phyloP scores from a whole-genome alignment of 768 basidiomycete genomes.

The Lentinula sp. region DNA sequence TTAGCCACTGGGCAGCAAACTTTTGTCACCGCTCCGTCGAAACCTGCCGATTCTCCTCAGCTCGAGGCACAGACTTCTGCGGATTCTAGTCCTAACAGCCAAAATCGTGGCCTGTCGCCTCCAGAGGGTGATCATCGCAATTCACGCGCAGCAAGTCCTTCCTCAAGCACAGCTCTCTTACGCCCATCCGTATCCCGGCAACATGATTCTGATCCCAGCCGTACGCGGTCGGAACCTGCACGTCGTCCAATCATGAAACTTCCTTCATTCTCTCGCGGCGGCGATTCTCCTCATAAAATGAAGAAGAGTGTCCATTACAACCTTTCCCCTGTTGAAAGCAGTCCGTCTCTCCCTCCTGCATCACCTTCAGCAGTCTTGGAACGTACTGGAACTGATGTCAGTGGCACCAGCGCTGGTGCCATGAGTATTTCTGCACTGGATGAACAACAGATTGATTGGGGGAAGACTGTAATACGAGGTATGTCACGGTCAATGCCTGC shows the following conservation, averaged over 20 bases:
- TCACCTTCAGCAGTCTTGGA: conserved; percentile 64
- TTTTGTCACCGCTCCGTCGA: conserved; percentile 19
- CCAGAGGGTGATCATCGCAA: not conserved
- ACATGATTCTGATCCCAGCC: conserved; percentile 2
- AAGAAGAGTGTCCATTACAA: conserved; percentile 35
- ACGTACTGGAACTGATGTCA: conserved; percentile 48
- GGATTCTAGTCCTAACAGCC: not conserved
- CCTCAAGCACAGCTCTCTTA: conserved; percentile 13
- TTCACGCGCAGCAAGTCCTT: conserved; percentile 1
- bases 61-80: not conserved
- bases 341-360: conserved; percentile 24
- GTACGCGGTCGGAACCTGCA: conserved; percentile 12
- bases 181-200: conserved; percentile 6
- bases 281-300: conserved; percentile 11
- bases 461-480: conserved; percentile 75
- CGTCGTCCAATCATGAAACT: conserved; percentile 14
- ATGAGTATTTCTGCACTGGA: conserved; percentile 21
- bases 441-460: conserved; percentile 25
- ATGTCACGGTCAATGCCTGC: conserved; percentile 11
- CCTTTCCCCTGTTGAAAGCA: conserved; percentile 13
- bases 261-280: conserved; percentile 10
- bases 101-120: not conserved
- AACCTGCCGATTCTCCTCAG: conserved; percentile 5
- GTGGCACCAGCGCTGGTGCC: conserved; percentile 62
- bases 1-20: not conserved